Conservation (phyloP, 345 rosid species). For the Schrenkiella parvula region DNA sequence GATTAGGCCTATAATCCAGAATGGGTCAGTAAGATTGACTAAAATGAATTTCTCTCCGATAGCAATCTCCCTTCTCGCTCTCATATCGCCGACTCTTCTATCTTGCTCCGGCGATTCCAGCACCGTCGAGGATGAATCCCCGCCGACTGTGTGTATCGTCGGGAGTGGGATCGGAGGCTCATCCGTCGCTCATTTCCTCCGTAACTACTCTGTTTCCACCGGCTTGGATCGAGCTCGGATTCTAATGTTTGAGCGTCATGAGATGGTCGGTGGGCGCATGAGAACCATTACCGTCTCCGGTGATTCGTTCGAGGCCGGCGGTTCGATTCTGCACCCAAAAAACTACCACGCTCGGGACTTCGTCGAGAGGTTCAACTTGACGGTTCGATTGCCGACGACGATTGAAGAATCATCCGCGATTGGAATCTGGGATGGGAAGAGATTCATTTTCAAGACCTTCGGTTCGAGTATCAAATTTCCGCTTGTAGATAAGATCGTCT, state of each 20-base stretch:
- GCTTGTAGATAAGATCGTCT: slow-evolving; percentile 49
- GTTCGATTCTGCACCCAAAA: slow-evolving; percentile 84
- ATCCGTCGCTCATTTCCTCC: slow-evolving; percentile 85
- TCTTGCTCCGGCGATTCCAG: slow-evolving; percentile 7
- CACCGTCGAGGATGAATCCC: not conserved
- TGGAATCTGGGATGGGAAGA: slow-evolving; percentile 80
- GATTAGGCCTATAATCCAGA: not conserved
- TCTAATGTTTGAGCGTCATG: slow-evolving; percentile 61
- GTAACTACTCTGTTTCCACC: slow-evolving; percentile 42
- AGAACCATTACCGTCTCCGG: slow-evolving; percentile 55
- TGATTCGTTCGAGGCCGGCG: slow-evolving; percentile 85
- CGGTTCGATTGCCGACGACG: slow-evolving; percentile 41
- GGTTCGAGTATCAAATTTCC: slow-evolving; percentile 37
- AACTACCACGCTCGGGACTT: slow-evolving; percentile 69
- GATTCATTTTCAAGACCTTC: slow-evolving; percentile 58
- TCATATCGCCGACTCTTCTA: slow-evolving; percentile 22
- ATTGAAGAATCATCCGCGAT: slow-evolving; percentile 48
- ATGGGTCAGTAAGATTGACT: not conserved
- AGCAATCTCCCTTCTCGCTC: slow-evolving; percentile 19
- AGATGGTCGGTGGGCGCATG: slow-evolving; percentile 90
- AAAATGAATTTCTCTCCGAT: slow-evolving; percentile 11
- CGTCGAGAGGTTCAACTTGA: slow-evolving; percentile 46
- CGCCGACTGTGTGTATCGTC: slow-evolving; percentile 60
- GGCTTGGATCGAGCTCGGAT: slow-evolving; percentile 24
- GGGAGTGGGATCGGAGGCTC: slow-evolving; percentile 94